Base-by-base conservation (phyloP, 768 basidiomycete genomes). In the Saitozyma sp. region DNA sequence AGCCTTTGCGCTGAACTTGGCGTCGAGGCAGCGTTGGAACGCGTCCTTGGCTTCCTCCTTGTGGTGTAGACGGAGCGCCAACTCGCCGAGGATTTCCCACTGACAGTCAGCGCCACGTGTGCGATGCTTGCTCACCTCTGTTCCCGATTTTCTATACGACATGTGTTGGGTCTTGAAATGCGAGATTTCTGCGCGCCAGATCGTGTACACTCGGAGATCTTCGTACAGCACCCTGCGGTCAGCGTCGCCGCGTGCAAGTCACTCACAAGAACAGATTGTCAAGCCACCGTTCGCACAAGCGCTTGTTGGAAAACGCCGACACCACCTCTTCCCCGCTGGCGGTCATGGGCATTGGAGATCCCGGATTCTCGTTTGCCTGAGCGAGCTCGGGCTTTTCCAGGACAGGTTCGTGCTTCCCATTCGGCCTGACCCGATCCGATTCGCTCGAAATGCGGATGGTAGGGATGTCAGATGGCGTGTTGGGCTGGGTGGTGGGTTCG, bases 151-250 rank as follows among this genome's bases (percentile, higher is more conserved):
- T 63, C 92, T 87, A 78, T 99, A 99, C 0, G 94, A 93, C 61
- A 98, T 90, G 67, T 96, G 94, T 78, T 98, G 95, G 3, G 92
- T 94, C 77, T 96, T 98, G 85, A 96, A 99, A 77, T 99, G 96
- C 0, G 94, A 93, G 10, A 97, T 90, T 76, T 98, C 96, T 2
- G 96, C 95, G 20, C 96, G 86, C 86, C 95, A 99, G 73, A 99
- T 98, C 1, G 96, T 99, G 89, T 95, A 98, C 5, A 99, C 90
- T 14, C 96, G 87, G 45, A 99, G 83, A 78, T 99, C 96, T 91
- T 98, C 94, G 75, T 97, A 97, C 6, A 99, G 82, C 3, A 97
- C 93, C 92, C 96, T 97, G 82, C 95, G 38, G 42, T 8, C 54
- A 14, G 50, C 45, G 54, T 45, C 56, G 58, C 29, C 37, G 4